These are phyloP conservation scores for Cryptococcus neoformans DNA, from an alignment of 1,284 basidiomycete genomes.

Conservation along the genomic window DNA sequence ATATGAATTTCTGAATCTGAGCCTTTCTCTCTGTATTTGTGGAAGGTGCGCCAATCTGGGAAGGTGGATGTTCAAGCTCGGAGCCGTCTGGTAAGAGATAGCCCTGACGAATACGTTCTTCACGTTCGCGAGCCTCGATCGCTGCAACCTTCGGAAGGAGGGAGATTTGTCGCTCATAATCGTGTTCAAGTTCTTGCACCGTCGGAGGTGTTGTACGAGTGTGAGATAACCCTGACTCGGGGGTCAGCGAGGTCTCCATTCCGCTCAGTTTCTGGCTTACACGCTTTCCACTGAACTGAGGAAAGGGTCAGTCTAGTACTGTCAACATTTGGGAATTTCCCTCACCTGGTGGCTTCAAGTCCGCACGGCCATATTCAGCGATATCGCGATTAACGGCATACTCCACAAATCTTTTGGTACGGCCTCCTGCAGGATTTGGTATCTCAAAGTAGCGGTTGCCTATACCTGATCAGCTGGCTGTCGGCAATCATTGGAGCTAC, in stretches of 20 bases:
- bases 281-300: constrained; percentile 36
- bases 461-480: background rate
- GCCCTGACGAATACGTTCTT: constrained; percentile 44
- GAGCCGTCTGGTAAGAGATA: constrained; percentile 24
- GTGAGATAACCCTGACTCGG: constrained; percentile 30
- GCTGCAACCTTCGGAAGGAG: constrained; percentile 26
- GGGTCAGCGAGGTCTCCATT: background rate
- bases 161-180: constrained; percentile 21
- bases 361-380: constrained; percentile 23
- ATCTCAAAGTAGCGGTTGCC: constrained; percentile 33
- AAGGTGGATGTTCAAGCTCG: background rate
- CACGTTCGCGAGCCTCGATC: constrained; percentile 38
- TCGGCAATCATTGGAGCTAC: background rate
- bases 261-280: constrained; percentile 10
- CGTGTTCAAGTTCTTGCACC: constrained; percentile 31
- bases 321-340: background rate
- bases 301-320: background rate
- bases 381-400: constrained; percentile 23
- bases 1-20: constrained; percentile 2
- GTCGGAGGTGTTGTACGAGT: constrained; percentile 38
- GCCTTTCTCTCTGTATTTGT: constrained; percentile 8
- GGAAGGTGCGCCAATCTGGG: constrained; percentile 7
- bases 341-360: constrained; percentile 29
- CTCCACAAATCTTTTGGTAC: constrained; percentile 29
- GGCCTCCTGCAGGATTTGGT: constrained; percentile 24